Evolutionary conservation across 116 monocot genomes (phyloP).

Genomic region (Dioscorea cayenensis): DNA sequence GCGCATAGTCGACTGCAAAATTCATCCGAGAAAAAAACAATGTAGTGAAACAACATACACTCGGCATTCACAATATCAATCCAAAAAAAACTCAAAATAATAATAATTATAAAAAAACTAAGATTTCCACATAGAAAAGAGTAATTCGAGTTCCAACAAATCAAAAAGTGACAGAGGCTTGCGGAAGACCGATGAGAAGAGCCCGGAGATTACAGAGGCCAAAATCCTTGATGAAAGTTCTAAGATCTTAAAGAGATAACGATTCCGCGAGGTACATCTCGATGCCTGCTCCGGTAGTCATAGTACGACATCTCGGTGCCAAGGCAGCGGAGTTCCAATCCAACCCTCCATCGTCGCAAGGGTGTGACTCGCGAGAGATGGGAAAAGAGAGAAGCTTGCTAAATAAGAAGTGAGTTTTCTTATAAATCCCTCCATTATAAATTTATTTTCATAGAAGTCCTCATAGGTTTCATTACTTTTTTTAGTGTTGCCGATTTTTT

Average conservation of each 20-base stretch:
- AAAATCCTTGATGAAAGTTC: conserved; percentile 72
- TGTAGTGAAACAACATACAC: too few species aligned
- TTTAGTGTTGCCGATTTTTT: too few species aligned
- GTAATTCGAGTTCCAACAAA: not conserved
- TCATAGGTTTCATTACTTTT: too few species aligned
- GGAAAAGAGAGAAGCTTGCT: not conserved
- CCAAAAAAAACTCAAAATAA: too few species aligned
- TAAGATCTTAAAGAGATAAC: conserved; percentile 66
- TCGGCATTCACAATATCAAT: too few species aligned
- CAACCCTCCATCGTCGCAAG: conserved; percentile 19
- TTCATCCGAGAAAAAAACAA: too few species aligned
- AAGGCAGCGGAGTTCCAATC: conserved; percentile 36
- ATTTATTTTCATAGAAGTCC: too few species aligned
- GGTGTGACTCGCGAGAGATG: not conserved
- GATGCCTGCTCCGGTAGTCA: conserved; percentile 14
- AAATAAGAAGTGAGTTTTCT: not conserved
- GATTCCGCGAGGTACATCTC: not conserved
- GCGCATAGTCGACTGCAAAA: too few species aligned
- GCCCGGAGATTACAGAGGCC: conserved; percentile 34
- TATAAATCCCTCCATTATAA: too few species aligned
- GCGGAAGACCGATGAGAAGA: conserved; percentile 67
- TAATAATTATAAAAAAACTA: too few species aligned
- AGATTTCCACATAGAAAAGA: too few species aligned
- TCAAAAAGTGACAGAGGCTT: conserved; percentile 18
- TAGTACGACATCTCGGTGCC: conserved; percentile 27